Evolutionary conservation across 106 monocot genomes (phyloP), one percentile per base, ranked within the genome.

Genomic region (Dioscorea alata): DNA sequence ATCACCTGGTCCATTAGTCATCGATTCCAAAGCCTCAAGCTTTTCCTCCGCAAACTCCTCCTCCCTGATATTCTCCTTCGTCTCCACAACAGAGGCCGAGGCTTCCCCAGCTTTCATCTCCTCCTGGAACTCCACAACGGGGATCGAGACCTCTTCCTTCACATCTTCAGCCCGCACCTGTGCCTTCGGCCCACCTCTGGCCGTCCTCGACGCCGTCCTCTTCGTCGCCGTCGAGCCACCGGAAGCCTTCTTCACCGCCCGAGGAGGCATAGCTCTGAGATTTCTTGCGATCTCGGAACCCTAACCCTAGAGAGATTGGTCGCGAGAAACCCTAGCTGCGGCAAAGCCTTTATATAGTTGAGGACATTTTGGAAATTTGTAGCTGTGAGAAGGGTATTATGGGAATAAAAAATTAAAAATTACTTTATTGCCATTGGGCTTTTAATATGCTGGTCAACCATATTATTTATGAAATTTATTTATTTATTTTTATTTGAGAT

Each of bases 221-320:
- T 63, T 84, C 6, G 48, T 33, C 23, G 72, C 71, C 9, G 49
- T 23, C 23, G 69, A 21, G 13, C 67, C 71, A 0, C 68, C 83
- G 4, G 75, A 13, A 3, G 61, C 10, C 69, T 63, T 79, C 82
- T 68, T 85, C 74, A 57, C 82, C 69, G 73, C 49, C 49, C 72
- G 72, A n/a, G 81, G 84, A 65, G 88, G 88, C 85, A 89, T 85
- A 75, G 16, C 28, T 59, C 20, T 28, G 59, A 59, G 42, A 42
- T 42, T 42, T 42, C 42, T 42, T 5, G 6, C 10, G 42, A 42
- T 42, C 10, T 42, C 10, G 42, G 42, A 42, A 10, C 42, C 42
- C 16, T 19, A 56, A 5, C 16, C n/a, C 16, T 56, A 56, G 54
- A 56, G 15, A 56, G 16, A 56, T 28, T 28, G 54, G 13, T 56